A percentile compares a stretch with the other conserved stretches of the same genome.
Conservation (phyloP, 169 alveolate genomes). For the Cystoisospora suis region DNA sequence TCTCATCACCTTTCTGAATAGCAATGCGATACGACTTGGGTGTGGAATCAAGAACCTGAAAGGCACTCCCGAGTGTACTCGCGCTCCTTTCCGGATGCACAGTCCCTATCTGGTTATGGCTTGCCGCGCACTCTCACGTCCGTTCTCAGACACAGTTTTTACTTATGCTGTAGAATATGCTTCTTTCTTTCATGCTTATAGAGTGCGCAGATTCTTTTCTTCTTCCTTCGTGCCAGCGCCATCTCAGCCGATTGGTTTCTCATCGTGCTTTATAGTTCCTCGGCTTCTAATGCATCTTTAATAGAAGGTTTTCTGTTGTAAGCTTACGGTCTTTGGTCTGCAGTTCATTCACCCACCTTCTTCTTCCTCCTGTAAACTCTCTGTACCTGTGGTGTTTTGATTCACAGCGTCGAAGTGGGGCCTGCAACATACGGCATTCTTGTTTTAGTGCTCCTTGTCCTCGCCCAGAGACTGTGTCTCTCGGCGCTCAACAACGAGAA, state of each 20-base stretch:
- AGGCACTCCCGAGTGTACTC: no score
- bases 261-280: not conserved
- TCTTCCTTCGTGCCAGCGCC: not conserved
- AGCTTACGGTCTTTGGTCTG: not conserved
- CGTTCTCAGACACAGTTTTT: no score
- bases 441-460: not conserved
- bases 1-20: no score
- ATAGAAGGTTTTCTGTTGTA: not conserved
- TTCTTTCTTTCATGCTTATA: no score
- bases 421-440: not conserved
- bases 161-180: no score
- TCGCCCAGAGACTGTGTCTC: not conserved
- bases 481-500: not conserved
- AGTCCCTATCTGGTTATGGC: no score
- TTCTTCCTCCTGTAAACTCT: not conserved
- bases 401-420: not conserved
- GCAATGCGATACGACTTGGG: no score
- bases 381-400: no score
- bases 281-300: not conserved
- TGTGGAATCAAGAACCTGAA: no score
- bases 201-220: not conserved
- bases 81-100: no score
- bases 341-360: no score
- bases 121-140: no score
- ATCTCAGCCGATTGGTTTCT: not conserved